A percentile compares a stretch with the other conserved stretches of the same genome.
Conservation (phyloP, 306 rosid species). For the Medicago lupulina region DNA sequence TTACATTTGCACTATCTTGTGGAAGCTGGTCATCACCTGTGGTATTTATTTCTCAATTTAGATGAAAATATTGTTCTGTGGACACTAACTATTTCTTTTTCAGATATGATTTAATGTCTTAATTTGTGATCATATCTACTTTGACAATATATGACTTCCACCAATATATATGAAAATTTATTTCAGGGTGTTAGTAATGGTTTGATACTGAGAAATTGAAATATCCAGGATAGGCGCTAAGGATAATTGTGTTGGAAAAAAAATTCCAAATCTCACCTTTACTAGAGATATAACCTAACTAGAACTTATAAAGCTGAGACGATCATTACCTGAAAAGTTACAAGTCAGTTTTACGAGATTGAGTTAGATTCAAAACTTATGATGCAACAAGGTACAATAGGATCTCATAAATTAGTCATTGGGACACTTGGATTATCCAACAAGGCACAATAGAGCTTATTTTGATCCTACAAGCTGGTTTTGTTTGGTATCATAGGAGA, state of each 20-base stretch:
- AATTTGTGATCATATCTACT: neutral
- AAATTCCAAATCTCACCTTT: neutral
- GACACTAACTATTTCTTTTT: neutral
- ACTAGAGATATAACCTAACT: neutral
- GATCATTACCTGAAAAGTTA: neutral
- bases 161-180: too few species aligned
- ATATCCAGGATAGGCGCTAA: too few species aligned
- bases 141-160: neutral
- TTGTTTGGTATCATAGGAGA: too few species aligned
- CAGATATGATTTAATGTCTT: neutral
- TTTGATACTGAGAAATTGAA: too few species aligned
- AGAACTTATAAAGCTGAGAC: neutral
- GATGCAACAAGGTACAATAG: neutral
- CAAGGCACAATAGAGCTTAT: too few species aligned
- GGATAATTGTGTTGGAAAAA: neutral
- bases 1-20: conserved; percentile 87
- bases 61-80: conserved; percentile 1
- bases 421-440: too few species aligned
- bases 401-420: neutral
- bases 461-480: too few species aligned
- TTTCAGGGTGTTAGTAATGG: too few species aligned
- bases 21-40: conserved; percentile 97
- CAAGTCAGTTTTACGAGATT: neutral
- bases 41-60: conserved; percentile 51
- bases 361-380: neutral